Conservation (phyloP, 768 basidiomycete species). For the Baorangia bicolor region DNA sequence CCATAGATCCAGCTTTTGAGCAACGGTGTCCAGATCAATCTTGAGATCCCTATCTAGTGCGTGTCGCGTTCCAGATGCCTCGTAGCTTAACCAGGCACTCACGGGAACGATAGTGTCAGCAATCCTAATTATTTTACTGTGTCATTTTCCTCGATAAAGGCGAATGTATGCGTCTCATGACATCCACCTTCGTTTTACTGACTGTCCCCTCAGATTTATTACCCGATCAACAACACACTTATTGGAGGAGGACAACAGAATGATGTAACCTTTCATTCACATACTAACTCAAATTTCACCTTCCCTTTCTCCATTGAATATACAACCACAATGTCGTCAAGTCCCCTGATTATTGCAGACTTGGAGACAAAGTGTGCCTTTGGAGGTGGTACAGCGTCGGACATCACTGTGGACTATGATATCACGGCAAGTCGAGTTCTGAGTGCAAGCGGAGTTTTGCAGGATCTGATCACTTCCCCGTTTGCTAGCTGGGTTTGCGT, state of each 20-base stretch:
- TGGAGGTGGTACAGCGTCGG: slow-evolving; percentile 39
- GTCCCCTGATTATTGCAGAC: slow-evolving; percentile 54
- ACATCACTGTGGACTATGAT: slow-evolving; percentile 63
- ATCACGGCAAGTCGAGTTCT: slow-evolving; percentile 47
- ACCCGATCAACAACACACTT: slow-evolving; percentile 70
- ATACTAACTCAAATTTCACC: slow-evolving; percentile 61
- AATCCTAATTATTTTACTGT: slow-evolving; percentile 84
- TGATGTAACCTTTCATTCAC: slow-evolving; percentile 47
- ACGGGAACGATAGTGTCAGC: slow-evolving; percentile 49
- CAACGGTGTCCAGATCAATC: slow-evolving; percentile 53
- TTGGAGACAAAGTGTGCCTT: slow-evolving; percentile 63
- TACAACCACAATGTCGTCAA: slow-evolving; percentile 52
- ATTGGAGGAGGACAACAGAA: slow-evolving; percentile 61
- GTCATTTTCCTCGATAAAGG: slow-evolving; percentile 60
- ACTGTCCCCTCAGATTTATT: slow-evolving; percentile 51
- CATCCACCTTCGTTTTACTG: background rate
- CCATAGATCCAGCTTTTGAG: slow-evolving; percentile 38
- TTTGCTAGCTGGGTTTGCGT: slow-evolving; percentile 55
- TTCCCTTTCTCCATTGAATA: slow-evolving; percentile 77
- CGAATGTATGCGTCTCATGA: slow-evolving; percentile 43
- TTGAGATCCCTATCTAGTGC: slow-evolving; percentile 67
- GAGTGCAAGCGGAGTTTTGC: background rate
- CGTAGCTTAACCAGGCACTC: background rate
- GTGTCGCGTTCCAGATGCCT: slow-evolving; percentile 21
- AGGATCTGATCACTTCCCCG: slow-evolving; percentile 8